Evolutionary conservation across 768 basidiomycete species (phyloP), one percentile per base, ranked within the genome.

Genomic region (Pleurotus salmoneostramineus): DNA sequence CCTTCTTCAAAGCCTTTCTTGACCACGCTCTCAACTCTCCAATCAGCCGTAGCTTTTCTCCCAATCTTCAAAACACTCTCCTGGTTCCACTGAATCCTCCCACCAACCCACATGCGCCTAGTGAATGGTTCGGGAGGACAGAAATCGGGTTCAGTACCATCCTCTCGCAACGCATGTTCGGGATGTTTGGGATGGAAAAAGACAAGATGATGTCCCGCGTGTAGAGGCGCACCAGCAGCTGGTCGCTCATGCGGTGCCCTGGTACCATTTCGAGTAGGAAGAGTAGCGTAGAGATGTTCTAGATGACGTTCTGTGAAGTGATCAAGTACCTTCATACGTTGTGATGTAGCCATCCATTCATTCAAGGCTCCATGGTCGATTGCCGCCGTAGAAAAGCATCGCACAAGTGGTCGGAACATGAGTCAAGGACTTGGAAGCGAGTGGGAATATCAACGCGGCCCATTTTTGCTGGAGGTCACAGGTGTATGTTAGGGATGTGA

Each of bases 31-130:
- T 65, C 72, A 43, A 90, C 75, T 32, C 69, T 78, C 59, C 81
- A 77, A 11, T 67, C 69, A 14, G 84, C 82, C 3, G 49, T 73
- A 0, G 83, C 84, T 46, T 65, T 76, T 47, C 78, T 73, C 12
- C 88, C 89, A 34, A 86, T 74, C 47, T 75, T 63, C 60, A 91
- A 66, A 1, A 79, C 78, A 34, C 70, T 67, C 34, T 66, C 56
- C 46, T 70, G 62, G 62, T 83, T 77, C 87, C 87, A 91, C 27
- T 71, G 72, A 67, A 91, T 84, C 63, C 71, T 78, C 3, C 89
- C 89, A 21, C 86, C 80, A 2, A 87, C 88, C 89, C 89, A 91
- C 89, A 91, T 91, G n/a, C 89, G 75, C 58, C 85, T 77, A 31
- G 83, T 81, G 71, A 89, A 91, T 2, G 89, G 88, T 54, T 79